Conservation (phyloP, 768 basidiomycete species). For the Mrakia gelida region DNA sequence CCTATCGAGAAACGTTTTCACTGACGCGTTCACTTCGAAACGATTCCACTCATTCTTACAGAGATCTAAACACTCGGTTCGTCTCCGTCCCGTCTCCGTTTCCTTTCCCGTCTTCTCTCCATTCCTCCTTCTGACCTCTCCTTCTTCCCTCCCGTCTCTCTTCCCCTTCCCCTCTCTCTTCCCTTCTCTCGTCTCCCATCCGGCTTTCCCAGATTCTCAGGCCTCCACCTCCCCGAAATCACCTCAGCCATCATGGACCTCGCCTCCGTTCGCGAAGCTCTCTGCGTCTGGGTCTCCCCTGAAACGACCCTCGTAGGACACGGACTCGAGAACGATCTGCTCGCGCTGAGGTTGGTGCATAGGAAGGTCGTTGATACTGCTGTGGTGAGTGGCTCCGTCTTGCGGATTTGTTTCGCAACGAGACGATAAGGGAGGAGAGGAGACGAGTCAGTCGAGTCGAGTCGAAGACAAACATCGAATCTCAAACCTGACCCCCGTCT, state of each 20-base stretch:
- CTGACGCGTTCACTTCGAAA: not conserved
- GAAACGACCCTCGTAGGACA: slow-evolving; percentile 80
- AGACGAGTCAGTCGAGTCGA: no score
- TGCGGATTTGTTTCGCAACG: not conserved
- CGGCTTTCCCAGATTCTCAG: slow-evolving; percentile 58
- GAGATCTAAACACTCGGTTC: slow-evolving; percentile 75
- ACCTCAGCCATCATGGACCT: slow-evolving; percentile 63
- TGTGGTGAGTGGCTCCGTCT: slow-evolving; percentile 43
- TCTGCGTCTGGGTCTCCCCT: slow-evolving; percentile 67
- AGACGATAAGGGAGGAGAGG: no score
- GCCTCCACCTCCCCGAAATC: slow-evolving; percentile 56
- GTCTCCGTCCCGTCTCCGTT: not conserved
- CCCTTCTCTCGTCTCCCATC: not conserved
- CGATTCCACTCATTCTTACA: no score
- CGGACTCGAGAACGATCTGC: slow-evolving; percentile 73
- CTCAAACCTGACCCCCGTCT: no score
- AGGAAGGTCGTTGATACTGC: slow-evolving; percentile 79
- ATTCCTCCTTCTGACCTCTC: not conserved
- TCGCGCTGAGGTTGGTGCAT: slow-evolving; percentile 83
- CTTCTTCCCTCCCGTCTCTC: not conserved
- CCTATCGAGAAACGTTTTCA: no score
- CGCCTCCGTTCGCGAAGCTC: slow-evolving; percentile 58
- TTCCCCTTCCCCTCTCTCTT: not conserved
- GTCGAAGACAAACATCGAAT: no score
- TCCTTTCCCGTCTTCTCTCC: not conserved